Conservation (phyloP, 108 stramenopile species). For the Aureococcus anophagefferens region DNA sequence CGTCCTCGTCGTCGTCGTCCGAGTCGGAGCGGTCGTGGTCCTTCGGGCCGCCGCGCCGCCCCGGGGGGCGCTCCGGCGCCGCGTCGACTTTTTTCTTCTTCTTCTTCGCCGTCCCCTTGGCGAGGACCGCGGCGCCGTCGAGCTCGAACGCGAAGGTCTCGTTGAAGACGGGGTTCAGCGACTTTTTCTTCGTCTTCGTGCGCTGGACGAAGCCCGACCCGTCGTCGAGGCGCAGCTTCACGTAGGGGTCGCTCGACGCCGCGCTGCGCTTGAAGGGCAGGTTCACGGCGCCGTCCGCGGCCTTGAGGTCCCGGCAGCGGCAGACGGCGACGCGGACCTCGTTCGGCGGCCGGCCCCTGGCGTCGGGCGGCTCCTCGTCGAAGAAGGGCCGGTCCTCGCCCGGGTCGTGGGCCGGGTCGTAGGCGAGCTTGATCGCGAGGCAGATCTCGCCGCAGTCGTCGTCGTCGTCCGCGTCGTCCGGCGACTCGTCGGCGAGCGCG, state of each 20-base stretch:
- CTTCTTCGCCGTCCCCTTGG: too few species aligned
- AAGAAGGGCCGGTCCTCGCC: neutral
- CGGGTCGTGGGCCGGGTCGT: neutral
- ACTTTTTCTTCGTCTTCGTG: neutral
- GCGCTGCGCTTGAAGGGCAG: neutral
- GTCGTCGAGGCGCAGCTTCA: neutral
- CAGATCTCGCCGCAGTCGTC: neutral
- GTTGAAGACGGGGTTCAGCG: neutral
- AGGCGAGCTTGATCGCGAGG: neutral
- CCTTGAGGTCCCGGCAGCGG: neutral
- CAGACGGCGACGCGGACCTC: neutral
- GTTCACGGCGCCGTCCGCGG: neutral
- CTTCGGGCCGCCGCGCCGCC: too few species aligned
- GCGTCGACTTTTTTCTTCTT: too few species aligned
- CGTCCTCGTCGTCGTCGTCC: too few species aligned
- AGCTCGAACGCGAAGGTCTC: neutral
- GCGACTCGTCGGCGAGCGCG: neutral
- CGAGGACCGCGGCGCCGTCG: neutral
- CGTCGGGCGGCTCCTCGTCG: neutral
- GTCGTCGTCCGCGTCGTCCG: neutral
- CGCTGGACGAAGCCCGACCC: neutral
- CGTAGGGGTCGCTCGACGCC: neutral
- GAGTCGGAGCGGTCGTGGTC: too few species aligned
- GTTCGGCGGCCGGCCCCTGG: neutral
- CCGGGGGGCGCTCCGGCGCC: too few species aligned